Base-by-base conservation (phyloP, 1,139 yeast genomes). In the Zygoascus sp. region DNA sequence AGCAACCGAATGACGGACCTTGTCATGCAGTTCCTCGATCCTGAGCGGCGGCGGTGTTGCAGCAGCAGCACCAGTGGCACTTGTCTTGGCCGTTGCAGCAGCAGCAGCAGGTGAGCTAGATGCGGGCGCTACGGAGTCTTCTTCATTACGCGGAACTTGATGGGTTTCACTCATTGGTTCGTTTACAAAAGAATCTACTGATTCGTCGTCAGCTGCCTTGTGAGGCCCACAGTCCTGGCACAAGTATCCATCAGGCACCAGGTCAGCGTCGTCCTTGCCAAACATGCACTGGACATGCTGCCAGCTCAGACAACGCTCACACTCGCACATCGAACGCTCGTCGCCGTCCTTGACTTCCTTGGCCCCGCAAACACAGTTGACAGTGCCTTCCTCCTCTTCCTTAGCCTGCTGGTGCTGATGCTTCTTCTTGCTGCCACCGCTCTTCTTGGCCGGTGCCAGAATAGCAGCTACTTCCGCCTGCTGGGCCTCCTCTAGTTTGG, bases 261-360 rank as follows among this genome's bases (percentile, higher is more conserved):
- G 64, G 4, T 62, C 60, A 42, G 64, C 67, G 46, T 65, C 67
- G 17, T 64, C 62, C 57, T 74, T 65, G 41, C 74, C 80, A 40
- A 85, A 76, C 76, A 85, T 76, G 64, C 96, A 88, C 47, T 66
- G 70, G 30, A 81, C 78, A 62, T 88, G 96, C 61, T 88, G 96
- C 96, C 96, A 88, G 10, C 88, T 80, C 46, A 74, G 66, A 62
- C 96, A 88, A 19, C 67, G 60, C 47, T 84, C 95, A 65, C 96
- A 88, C 60, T 83, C 86, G 28, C 84, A 79, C 90, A 86, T 84
- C 30, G 76, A 73, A 5, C 85, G 80, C 19, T 75, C 73, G 17
- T 72, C 70, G 52, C 82, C 89, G 5, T 74, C 76, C 1, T 74
- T 81, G 48, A 74, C 84, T 53, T 80, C 70, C 56, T 77, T 81